A percentile compares a stretch with the other conserved stretches of the same genome.
Evolutionary conservation across 345 rosid species (phyloP).

Genomic region (Citrus inodora): DNA sequence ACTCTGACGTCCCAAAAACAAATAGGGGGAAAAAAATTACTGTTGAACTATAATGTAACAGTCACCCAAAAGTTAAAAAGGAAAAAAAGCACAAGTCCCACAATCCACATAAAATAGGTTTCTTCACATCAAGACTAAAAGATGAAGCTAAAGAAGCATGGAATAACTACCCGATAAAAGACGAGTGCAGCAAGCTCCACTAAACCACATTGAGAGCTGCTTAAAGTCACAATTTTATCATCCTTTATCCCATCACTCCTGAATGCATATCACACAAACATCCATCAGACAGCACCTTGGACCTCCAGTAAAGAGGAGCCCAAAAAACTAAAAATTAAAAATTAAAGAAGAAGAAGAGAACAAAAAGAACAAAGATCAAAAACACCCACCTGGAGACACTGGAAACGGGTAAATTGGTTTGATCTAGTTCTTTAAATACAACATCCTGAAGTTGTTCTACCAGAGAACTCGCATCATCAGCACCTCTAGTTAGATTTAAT

Average conservation of each 20-base stretch:
- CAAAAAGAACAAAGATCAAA: constrained; percentile 15
- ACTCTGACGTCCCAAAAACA: background rate
- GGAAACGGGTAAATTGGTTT: constrained; percentile 45
- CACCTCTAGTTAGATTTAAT: constrained; percentile 59
- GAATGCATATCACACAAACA: constrained; percentile 9
- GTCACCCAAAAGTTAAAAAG: too few species aligned
- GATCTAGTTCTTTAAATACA: constrained; percentile 82
- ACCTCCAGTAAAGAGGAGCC: constrained; percentile 3
- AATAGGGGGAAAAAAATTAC: background rate
- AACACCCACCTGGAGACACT: constrained; percentile 47
- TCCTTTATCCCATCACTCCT: constrained; percentile 81
- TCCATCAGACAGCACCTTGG: constrained; percentile 18
- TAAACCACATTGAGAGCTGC: constrained; percentile 56
- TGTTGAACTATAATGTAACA: background rate
- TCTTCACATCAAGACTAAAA: constrained; percentile 7
- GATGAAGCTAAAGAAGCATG: background rate
- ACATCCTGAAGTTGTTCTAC: constrained; percentile 78
- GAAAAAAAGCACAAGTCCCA: background rate
- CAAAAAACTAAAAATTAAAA: too few species aligned
- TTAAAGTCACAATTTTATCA: constrained; percentile 63
- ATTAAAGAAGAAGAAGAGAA: background rate
- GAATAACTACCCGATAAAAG: constrained; percentile 60
- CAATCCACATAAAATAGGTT: background rate
- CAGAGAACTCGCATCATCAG: constrained; percentile 48
- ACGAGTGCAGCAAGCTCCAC: constrained; percentile 80